Percentiles rank a stretch among this genome's conserved stretches.
Evolutionary conservation across 1,139 yeast genomes (phyloP).

Genomic region (Saccharomyces hybrid): DNA sequence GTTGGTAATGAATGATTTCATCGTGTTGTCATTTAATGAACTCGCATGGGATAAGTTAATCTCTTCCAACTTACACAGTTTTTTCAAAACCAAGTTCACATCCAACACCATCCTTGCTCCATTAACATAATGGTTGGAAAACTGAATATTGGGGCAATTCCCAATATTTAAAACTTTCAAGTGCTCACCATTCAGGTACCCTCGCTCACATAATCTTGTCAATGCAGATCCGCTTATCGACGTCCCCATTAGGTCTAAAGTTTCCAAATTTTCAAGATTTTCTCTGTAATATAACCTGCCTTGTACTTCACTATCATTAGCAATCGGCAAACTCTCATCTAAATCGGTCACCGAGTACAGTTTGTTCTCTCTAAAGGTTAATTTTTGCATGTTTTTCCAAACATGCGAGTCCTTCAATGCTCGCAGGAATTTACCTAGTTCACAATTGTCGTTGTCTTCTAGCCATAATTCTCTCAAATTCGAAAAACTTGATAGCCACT

Average conservation of each 20-base stretch:
- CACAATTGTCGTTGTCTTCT: constrained; percentile 24
- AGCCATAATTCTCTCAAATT: constrained; percentile 26
- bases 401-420: constrained; percentile 13
- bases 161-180: constrained; percentile 24
- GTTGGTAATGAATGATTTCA: constrained; percentile 14
- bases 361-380: constrained; percentile 27
- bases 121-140: constrained; percentile 12
- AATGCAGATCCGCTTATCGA: constrained; percentile 25
- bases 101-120: constrained; percentile 8
- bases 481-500: constrained; percentile 23
- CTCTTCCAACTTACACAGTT: constrained; percentile 17
- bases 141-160: constrained; percentile 23
- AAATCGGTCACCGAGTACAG: constrained; percentile 11
- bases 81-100: constrained; percentile 10
- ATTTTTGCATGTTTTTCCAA: constrained; percentile 13
- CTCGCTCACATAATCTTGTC: constrained; percentile 8
- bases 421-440: constrained; percentile 15
- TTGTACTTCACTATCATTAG: background rate
- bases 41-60: constrained; percentile 24
- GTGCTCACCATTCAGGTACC: constrained; percentile 9
- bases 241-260: constrained; percentile 27
- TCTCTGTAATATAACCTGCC: constrained; percentile 8
- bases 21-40: constrained; percentile 17
- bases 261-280: constrained; percentile 16
- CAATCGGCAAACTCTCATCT: constrained; percentile 5